Evolutionary conservation across 1,284 basidiomycete species (phyloP).

Genomic region (Irpex lacteus): DNA sequence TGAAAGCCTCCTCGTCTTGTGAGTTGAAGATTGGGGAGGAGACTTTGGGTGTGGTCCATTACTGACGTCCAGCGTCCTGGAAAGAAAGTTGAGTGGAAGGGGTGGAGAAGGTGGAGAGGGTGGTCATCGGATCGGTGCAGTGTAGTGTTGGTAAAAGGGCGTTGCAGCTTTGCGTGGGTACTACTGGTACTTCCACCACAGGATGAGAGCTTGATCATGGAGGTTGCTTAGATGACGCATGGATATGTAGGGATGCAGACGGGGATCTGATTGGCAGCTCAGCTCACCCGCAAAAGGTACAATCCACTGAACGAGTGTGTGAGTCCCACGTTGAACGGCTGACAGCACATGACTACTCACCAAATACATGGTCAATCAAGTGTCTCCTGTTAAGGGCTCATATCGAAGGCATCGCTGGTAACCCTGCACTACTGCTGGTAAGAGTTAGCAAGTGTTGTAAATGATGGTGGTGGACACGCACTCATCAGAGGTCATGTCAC

Average conservation of each 20-base stretch:
- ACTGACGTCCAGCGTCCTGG: neutral
- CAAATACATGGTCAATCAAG: neutral
- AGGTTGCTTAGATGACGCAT: neutral
- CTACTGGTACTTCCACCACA: neutral
- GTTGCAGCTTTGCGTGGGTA: neutral
- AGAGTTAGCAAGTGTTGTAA: neutral
- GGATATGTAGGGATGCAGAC: neutral
- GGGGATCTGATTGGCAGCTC: neutral
- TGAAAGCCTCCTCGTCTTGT: neutral
- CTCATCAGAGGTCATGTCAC: neutral
- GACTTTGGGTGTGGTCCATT: neutral
- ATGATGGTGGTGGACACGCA: constrained; percentile 8
- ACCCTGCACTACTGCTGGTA: neutral
- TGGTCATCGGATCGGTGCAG: too few relatives aligned
- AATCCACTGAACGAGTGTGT: neutral
- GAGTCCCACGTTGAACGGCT: neutral
- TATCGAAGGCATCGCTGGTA: neutral
- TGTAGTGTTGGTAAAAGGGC: too few relatives aligned
- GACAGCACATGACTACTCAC: neutral
- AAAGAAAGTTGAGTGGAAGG: neutral
- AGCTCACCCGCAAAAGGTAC: neutral
- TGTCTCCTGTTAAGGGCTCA: neutral
- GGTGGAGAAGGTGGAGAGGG: neutral
- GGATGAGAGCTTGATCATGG: neutral
- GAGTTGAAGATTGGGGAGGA: neutral